phyloP scores from a whole-genome alignment of 2,329 filamentous ascomycete species.

The Penicillium sp. region DNA sequence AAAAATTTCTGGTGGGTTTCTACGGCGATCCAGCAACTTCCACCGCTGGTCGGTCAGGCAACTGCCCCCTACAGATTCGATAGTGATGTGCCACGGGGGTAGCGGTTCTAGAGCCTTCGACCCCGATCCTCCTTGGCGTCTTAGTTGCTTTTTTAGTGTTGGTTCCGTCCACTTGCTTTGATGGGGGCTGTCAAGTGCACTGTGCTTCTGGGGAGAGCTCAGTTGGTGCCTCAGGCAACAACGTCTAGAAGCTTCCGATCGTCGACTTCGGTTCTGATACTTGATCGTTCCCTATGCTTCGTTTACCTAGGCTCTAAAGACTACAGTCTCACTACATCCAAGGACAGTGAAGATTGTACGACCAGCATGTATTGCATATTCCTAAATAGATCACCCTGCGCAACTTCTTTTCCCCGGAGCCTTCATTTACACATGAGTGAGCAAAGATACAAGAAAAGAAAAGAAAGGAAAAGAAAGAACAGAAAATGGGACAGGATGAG shows the following conservation, averaged over 20 bases:
- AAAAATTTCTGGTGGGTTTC: constrained; percentile 36
- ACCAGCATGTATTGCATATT: not conserved
- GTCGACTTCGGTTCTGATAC: no score
- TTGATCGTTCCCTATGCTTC: not conserved
- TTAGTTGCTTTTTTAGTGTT: not conserved
- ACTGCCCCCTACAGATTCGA: constrained; percentile 5
- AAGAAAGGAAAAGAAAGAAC: constrained; percentile 5
- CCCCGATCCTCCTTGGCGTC: not conserved
- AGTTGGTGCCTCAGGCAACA: constrained; percentile 16
- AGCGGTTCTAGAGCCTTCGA: constrained; percentile 22
- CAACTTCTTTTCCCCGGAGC: not conserved
- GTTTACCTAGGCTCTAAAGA: not conserved
- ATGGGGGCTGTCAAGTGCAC: not conserved
- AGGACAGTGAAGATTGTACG: not conserved
- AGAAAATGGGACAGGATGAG: constrained; percentile 18
- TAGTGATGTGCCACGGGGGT: not conserved
- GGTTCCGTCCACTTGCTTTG: not conserved
- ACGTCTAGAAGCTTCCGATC: constrained; percentile 34
- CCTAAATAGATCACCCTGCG: not conserved
- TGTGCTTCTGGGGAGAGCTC: constrained; percentile 1
- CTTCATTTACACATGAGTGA: not conserved
- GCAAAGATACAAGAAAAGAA: constrained; percentile 7
- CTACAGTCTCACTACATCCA: not conserved
- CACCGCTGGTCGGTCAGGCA: constrained; percentile 28
- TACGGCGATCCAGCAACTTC: constrained; percentile 42